phyloP scores from a whole-genome alignment of 371 early-diverging fungal genomes.

The Parasitella parasitica region DNA sequence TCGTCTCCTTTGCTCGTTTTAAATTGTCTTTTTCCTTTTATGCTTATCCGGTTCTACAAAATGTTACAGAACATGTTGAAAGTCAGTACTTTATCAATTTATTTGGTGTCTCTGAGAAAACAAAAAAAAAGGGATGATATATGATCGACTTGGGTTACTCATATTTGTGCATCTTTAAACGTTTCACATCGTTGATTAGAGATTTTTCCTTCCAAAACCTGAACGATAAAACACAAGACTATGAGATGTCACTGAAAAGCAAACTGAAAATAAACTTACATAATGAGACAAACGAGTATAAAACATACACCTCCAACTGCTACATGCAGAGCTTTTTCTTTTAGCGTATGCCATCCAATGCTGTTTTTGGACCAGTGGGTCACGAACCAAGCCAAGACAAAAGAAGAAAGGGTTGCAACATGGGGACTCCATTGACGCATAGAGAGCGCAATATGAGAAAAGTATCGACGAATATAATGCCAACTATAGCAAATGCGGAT shows the following conservation, averaged over 20 bases:
- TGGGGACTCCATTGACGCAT: conserved; percentile 47
- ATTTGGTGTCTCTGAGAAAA: background rate
- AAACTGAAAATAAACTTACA: conserved; percentile 34
- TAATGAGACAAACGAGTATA: conserved; percentile 24
- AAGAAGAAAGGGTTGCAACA: conserved; percentile 39
- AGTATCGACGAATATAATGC: conserved; percentile 62
- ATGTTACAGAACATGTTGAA: background rate
- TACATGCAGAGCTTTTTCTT: conserved; percentile 57
- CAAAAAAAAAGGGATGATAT: too few species aligned
- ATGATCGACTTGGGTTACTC: conserved; percentile 8
- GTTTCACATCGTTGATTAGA: conserved; percentile 25
- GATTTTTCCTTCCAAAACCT: conserved; percentile 33
- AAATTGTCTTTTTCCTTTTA: background rate
- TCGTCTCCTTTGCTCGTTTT: background rate
- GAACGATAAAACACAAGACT: too few species aligned
- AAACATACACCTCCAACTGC: conserved; percentile 57
- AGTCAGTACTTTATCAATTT: background rate
- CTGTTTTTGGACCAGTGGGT: conserved; percentile 56
- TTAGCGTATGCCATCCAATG: conserved; percentile 61
- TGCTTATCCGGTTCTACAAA: background rate
- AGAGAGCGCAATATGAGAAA: conserved; percentile 17
- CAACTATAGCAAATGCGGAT: conserved; percentile 79
- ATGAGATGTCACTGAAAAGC: background rate
- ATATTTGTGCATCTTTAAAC: conserved; percentile 12
- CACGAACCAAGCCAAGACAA: conserved; percentile 54